These are phyloP conservation scores for Candida ficus DNA, from an alignment of 805 yeast species.

Conservation along the genomic window DNA sequence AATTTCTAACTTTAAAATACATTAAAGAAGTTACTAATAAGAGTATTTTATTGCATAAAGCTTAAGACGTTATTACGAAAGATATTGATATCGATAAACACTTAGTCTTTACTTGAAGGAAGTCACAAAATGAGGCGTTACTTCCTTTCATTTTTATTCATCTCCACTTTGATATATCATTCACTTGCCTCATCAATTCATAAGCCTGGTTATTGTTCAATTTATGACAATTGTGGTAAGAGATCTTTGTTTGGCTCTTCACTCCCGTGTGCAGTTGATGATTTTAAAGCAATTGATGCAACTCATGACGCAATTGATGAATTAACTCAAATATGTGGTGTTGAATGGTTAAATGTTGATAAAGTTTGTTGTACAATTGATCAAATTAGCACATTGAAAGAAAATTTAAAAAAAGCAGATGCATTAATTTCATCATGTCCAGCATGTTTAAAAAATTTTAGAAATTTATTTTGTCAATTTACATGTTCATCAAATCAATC, in stretches of 20 bases:
- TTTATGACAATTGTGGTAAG: conserved; percentile 63
- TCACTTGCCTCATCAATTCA: conserved; percentile 1
- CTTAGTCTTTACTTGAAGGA: no score
- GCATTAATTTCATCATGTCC: conserved; percentile 86
- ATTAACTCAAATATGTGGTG: conserved; percentile 66
- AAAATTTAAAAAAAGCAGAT: conserved; percentile 68
- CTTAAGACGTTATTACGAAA: no score
- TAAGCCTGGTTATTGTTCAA: conserved; percentile 25
- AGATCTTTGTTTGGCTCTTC: conserved; percentile 70
- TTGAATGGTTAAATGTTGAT: conserved; percentile 45
- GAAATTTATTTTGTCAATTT: conserved; percentile 78
- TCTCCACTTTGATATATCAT: neutral
- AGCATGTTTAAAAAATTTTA: conserved; percentile 84
- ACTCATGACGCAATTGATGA: conserved; percentile 35
- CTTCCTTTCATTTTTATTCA: neutral
- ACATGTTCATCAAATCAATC: conserved; percentile 88
- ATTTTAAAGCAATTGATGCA: conserved; percentile 44
- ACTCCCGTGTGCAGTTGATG: conserved; percentile 70
- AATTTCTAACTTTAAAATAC: no score
- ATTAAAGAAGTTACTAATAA: no score
- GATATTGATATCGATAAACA: no score
- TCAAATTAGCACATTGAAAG: conserved; percentile 53
- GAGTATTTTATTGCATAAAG: no score
- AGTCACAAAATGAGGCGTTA: neutral
- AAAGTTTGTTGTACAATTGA: conserved; percentile 65